Evolutionary conservation across 805 yeast species (phyloP), one percentile per base, ranked within the genome.

Genomic region (Wickerhamomyces subpelliculosus): DNA sequence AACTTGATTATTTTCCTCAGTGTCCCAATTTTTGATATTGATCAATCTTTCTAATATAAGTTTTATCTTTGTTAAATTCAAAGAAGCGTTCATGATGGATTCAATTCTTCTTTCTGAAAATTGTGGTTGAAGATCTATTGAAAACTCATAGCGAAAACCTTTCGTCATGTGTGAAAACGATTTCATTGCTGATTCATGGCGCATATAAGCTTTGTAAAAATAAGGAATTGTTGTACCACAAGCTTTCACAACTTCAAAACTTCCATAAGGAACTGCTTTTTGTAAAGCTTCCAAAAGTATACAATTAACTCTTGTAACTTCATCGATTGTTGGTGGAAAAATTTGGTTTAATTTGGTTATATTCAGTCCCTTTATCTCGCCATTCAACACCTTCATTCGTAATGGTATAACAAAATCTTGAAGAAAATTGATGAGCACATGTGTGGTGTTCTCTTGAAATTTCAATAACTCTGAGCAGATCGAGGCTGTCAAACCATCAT

Each of bases 281-380:
- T 75, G 74, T 39, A 90, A 61, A 18, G 93, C 76, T 47, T 84
- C 94, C 44, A 84, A 72, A 41, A 86, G 76, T 5, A 90, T 78
- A 54, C 95, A 85, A 54, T 89, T 89, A 28, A 90, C 80, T 52
- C 97, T 70, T 10, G 95, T 84, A 14, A 90, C 80, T 62, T 90
- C 97, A 60, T 90, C 97, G 16, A 90, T 83, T 0, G 97, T 90
- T 1, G 97, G 97, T 3, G 97, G 97, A 53, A 90, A 88, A 1
- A 87, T 70, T 35, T 78, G 69, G 57, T 90, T 89, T 25, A 89
- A 67, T 47, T 78, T 76, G 2, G 80, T 59, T 3, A 84, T 78
- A 1, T 85, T 78, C 30, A 75, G 55, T 10, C 68, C 68, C 4
- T 71, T 65, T 6, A 78, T 57, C 28, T 70, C 70, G 1, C 72